Percentiles rank a stretch among this genome's conserved stretches.
phyloP scores from a whole-genome alignment of 108 stramenopile genomes.

The Nitzschia inconspicua region DNA sequence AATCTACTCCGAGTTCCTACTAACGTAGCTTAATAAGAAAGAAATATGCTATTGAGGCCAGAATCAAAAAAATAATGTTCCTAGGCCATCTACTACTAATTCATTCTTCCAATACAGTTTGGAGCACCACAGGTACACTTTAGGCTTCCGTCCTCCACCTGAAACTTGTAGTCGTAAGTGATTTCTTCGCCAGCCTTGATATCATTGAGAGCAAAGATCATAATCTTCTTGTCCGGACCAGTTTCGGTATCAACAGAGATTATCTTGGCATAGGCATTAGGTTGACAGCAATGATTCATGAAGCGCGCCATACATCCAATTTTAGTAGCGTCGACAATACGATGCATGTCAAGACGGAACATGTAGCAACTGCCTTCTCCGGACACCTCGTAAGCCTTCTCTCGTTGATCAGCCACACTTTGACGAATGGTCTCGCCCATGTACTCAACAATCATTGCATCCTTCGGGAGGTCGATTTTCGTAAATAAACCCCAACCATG shows the following conservation, averaged over 20 bases:
- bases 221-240: constrained; percentile 72
- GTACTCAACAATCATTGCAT: constrained; percentile 75
- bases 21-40: too few species aligned
- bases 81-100: too few species aligned
- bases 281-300: constrained; percentile 91
- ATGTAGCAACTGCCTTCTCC: constrained; percentile 91
- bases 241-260: constrained; percentile 57
- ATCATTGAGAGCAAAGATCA: constrained; percentile 81
- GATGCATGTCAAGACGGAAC: constrained; percentile 80
- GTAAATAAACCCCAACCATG: constrained; percentile 93
- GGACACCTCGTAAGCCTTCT: constrained; percentile 76
- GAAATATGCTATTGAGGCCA: too few species aligned
- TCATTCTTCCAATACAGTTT: constrained; percentile 74
- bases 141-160: constrained; percentile 73
- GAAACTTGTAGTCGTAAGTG: constrained; percentile 94
- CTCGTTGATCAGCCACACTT: constrained; percentile 74
- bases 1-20: too few species aligned
- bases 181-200: constrained; percentile 88
- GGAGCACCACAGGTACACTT: constrained; percentile 74
- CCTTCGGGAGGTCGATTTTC: constrained; percentile 62
- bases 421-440: constrained; percentile 71
- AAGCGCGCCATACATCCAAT: constrained; percentile 89
- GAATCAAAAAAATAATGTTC: too few species aligned
- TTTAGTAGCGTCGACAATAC: constrained; percentile 89
- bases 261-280: constrained; percentile 88